Evolutionary conservation across 768 basidiomycete species (phyloP).

Genomic region (Boletus huronensis): DNA sequence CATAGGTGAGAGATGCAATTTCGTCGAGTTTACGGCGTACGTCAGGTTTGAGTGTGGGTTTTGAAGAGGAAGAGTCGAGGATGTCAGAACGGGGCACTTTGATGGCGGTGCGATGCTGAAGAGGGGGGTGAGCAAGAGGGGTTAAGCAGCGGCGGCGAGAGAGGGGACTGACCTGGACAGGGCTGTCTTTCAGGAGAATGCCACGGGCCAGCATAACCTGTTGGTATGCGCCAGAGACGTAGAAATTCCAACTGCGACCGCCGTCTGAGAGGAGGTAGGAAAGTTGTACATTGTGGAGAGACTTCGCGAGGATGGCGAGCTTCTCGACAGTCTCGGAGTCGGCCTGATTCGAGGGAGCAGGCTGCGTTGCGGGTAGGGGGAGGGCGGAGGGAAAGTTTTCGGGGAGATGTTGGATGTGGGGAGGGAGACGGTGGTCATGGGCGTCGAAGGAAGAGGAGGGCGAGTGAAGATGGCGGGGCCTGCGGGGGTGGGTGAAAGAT

Average conservation of each 20-base stretch:
- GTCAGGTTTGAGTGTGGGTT: constrained; percentile 76
- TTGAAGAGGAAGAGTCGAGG: constrained; percentile 77
- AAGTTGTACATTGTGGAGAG: constrained; percentile 79
- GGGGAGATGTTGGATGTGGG: constrained; percentile 35
- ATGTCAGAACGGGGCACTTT: constrained; percentile 92
- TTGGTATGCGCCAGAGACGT: constrained; percentile 86
- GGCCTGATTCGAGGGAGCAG: constrained; percentile 34
- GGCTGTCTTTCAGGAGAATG: constrained; percentile 85
- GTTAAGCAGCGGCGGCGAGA: background rate
- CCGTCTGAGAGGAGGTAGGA: constrained; percentile 73
- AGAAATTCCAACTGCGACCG: constrained; percentile 76
- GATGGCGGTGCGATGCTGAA: constrained; percentile 78
- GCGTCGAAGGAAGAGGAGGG: constrained; percentile 64
- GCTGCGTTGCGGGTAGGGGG: constrained; percentile 38
- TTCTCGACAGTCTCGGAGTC: constrained; percentile 77
- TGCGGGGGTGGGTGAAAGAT: constrained; percentile 88
- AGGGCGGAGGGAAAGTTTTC: constrained; percentile 35
- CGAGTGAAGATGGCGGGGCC: constrained; percentile 61
- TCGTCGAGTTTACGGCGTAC: constrained; percentile 87
- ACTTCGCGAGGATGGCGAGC: constrained; percentile 75
- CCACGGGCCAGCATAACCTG: constrained; percentile 91
- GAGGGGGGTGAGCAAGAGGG: constrained; percentile 16
- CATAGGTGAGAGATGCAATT: constrained; percentile 87
- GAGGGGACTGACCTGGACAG: constrained; percentile 60
- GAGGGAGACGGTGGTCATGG: constrained; percentile 45